Percentiles rank a stretch among this genome's conserved stretches.
phyloP scores from a whole-genome alignment of 2,329 filamentous ascomycete genomes.

The Cordyceps pruinosa region DNA sequence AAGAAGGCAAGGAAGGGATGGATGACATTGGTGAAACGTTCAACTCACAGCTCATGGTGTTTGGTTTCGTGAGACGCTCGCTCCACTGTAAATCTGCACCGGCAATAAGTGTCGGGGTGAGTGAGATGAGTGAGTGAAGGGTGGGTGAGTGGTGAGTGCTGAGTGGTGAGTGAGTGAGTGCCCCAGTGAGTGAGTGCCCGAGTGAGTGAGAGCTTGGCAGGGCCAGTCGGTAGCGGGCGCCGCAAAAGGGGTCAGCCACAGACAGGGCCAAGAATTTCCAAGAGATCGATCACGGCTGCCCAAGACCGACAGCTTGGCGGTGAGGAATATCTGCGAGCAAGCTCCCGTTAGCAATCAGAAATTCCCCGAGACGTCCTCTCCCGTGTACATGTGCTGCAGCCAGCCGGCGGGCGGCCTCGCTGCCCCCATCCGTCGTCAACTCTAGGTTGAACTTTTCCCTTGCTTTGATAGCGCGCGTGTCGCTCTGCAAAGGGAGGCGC shows the following conservation, averaged over 20 bases:
- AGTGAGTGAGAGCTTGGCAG: not conserved
- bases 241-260: not conserved
- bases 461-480: not conserved
- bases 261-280: constrained; percentile 5
- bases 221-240: not conserved
- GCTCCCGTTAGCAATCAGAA: not conserved
- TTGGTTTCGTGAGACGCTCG: not conserved
- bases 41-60: constrained; percentile 11
- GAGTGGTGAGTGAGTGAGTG: not conserved
- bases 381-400: not conserved
- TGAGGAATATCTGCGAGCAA: not conserved
- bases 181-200: not conserved
- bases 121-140: no score
- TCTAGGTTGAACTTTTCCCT: not conserved
- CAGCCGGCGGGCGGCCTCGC: constrained; percentile 7
- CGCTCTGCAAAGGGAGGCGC: constrained; percentile 1
- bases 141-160: no score
- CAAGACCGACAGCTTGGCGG: not conserved
- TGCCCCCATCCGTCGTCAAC: not conserved
- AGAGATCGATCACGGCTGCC: constrained; percentile 1
- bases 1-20: not conserved
- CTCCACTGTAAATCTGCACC: not conserved
- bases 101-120: not conserved
- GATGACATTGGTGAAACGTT: not conserved
- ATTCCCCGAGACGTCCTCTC: not conserved